These are phyloP conservation scores for Boletus eberwhitei DNA, from an alignment of 768 basidiomycete species.

Conservation along the genomic window DNA sequence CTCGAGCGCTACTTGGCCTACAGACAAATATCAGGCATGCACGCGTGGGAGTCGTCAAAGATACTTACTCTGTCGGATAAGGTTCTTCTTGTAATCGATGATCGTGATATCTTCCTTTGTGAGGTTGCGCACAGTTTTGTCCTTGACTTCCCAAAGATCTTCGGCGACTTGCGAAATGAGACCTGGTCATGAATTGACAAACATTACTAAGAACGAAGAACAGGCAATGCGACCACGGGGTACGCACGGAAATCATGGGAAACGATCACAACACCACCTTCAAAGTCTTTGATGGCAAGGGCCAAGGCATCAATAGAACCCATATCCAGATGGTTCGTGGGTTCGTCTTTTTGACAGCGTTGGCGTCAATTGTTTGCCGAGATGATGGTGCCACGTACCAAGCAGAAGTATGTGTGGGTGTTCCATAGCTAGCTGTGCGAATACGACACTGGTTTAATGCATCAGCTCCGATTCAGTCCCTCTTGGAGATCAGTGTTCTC, in stretches of 20 bases:
- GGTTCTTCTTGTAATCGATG: slow-evolving; percentile 87
- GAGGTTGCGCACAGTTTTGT: slow-evolving; percentile 89
- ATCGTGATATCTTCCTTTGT: slow-evolving; percentile 90
- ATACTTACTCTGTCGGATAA: slow-evolving; percentile 71
- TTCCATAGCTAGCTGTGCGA: slow-evolving; percentile 95
- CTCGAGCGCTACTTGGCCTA: slow-evolving; percentile 83
- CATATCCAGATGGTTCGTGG: slow-evolving; percentile 98
- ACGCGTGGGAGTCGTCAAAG: background rate
- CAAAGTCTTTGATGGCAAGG: slow-evolving; percentile 91
- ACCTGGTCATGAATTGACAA: slow-evolving; percentile 41
- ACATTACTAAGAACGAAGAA: slow-evolving; percentile 7
- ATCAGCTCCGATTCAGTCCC: slow-evolving; percentile 11
- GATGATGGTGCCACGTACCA: slow-evolving; percentile 41
- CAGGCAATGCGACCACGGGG: slow-evolving; percentile 1
- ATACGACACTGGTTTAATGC: slow-evolving; percentile 68
- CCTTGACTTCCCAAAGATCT: slow-evolving; percentile 98
- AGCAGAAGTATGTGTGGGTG: slow-evolving; percentile 92
- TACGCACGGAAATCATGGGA: slow-evolving; percentile 97
- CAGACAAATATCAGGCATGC: slow-evolving; percentile 5
- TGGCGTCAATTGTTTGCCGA: slow-evolving; percentile 6
- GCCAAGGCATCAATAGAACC: slow-evolving; percentile 96
- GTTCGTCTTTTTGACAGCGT: slow-evolving; percentile 59
- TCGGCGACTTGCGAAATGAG: slow-evolving; percentile 97
- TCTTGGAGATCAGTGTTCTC: slow-evolving; percentile 22
- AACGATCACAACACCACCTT: slow-evolving; percentile 98